Evolutionary conservation across 2,329 filamentous ascomycete genomes (phyloP), one percentile per base, ranked within the genome.

Genomic region (Aspergillus ustus): DNA sequence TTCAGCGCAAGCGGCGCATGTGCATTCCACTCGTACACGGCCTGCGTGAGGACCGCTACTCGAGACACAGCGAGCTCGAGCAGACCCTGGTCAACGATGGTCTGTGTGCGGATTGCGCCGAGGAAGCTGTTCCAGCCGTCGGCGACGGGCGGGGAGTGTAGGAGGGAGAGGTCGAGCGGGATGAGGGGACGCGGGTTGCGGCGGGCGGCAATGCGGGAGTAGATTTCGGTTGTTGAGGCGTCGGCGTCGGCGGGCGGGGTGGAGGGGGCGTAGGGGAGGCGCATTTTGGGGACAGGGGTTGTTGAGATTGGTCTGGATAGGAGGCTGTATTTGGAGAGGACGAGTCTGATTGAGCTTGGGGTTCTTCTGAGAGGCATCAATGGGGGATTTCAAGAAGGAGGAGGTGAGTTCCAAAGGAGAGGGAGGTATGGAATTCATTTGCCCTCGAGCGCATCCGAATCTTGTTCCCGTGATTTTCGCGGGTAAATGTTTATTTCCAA

Each of bases 11-110:
- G 81, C 7, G 91, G 91, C 8, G 89, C 89, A 74, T 96, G 92
- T 61, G 91, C 87, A 43, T 81, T 85, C 92, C 91, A 96, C 75
- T 96, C 92, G 76, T 93, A 96, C 84, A 90, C 91, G 1, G 92
- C 92, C 29, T 83, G 75, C 74, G 94, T 96, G 66, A 92, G 85
- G 7, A 90, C 89, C 4, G 92, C 92, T 7, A 96, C 90, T 52
- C 92, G 85, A 68, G 87, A 91, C 66, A 96, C 92, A 61, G 90
- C 89, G 17, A 93, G 81, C 80, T 96, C 92, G 63, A 91, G 87
- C 28, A 93, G 66, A 9, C 72, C 76, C 3, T 75, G 71, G 13
- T 82, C 71, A 1, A 87, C 73, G 4, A 78, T 72, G 1, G 83
- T 86, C 53, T 79, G 74, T 0, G 80, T 83, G 57, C 84, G 82